Evolutionary conservation across 345 rosid genomes (phyloP).

Genomic region (Triadica sebifera): DNA sequence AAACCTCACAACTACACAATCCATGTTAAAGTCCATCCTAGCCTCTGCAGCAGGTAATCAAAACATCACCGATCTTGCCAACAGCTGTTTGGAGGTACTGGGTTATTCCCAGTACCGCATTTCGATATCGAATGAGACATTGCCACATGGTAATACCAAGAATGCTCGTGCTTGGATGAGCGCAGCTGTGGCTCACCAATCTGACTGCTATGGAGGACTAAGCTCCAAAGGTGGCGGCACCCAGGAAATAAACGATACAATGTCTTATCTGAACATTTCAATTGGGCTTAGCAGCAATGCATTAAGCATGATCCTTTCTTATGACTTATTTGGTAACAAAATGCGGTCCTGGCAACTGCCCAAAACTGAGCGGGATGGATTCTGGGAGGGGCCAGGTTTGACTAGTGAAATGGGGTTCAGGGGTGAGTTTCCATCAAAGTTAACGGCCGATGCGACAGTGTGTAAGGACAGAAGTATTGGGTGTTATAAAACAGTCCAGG

Average conservation of each 20-base stretch:
- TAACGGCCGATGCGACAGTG: too few relatives aligned
- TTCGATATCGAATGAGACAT: constrained; percentile 25
- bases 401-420: too few relatives aligned
- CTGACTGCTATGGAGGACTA: constrained; percentile 57
- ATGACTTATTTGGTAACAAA: constrained; percentile 52
- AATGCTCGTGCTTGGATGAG: constrained; percentile 76
- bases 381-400: constrained; percentile 19
- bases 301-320: constrained; percentile 61
- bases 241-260: constrained; percentile 37
- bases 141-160: constrained; percentile 48
- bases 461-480: constrained; percentile 41
- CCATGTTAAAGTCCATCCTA: constrained; percentile 52
- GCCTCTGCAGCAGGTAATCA: constrained; percentile 43
- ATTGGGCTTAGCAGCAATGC: constrained; percentile 60
- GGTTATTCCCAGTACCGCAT: constrained; percentile 52
- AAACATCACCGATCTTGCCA: constrained; percentile 57
- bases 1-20: constrained; percentile 46
- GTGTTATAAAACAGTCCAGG: constrained; percentile 67
- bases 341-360: constrained; percentile 55
- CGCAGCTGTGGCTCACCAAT: constrained; percentile 69
- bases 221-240: constrained; percentile 54
- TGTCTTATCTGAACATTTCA: constrained; percentile 48
- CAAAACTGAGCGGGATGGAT: constrained; percentile 68
- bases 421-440: too few relatives aligned
- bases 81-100: constrained; percentile 49